phyloP scores from a whole-genome alignment of 257 asterid species.

The Solanum pennellii region DNA sequence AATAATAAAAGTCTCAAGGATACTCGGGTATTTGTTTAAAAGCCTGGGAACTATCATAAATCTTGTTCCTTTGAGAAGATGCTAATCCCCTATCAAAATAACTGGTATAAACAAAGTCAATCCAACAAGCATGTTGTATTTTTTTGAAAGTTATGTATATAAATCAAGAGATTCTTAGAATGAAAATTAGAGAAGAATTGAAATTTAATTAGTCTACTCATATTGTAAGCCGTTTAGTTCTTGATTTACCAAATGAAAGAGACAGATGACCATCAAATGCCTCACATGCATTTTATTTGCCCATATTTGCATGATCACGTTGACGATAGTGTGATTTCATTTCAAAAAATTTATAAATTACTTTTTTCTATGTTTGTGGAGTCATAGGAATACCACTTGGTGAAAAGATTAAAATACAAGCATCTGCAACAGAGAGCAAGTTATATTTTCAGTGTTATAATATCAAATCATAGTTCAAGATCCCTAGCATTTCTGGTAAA shows the following conservation, averaged over 20 bases:
- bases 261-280: neutral
- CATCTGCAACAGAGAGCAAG: neutral
- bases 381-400: neutral
- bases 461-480: neutral
- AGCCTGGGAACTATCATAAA: slow-evolving; percentile 36
- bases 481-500: neutral
- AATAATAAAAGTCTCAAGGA: slow-evolving; percentile 24
- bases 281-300: neutral
- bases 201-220: neutral
- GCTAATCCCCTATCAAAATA: neutral
- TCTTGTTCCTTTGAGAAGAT: slow-evolving; percentile 8
- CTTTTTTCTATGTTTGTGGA: neutral
- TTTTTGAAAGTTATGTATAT: neutral
- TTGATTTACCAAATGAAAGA: neutral
- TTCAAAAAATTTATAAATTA: no score
- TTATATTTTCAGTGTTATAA: neutral
- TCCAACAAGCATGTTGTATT: neutral
- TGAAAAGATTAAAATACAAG: neutral
- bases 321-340: neutral
- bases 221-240: neutral
- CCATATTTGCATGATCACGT: neutral
- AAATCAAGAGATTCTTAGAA: neutral
- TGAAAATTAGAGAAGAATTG: neutral
- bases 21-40: slow-evolving; percentile 63
- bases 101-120: neutral